Conservation (phyloP, 2,329 filamentous ascomycete genomes). For the Talaromyces sp. region DNA sequence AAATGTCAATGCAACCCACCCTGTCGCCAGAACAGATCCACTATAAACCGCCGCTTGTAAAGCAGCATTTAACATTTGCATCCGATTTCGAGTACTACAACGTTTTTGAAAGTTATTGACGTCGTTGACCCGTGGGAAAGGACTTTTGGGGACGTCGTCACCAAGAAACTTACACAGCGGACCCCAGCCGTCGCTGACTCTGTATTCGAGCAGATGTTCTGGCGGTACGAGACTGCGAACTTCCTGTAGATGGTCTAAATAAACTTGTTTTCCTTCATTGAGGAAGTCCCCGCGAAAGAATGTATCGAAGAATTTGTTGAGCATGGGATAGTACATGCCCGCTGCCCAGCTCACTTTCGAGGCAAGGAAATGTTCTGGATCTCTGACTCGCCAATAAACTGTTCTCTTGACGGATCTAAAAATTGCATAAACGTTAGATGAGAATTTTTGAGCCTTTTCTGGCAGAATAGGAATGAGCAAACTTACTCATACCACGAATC, state of each 20-base stretch:
- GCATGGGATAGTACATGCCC: background rate
- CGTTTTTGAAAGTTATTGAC: conserved; percentile 55
- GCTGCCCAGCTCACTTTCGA: background rate
- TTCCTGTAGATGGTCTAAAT: conserved; percentile 31
- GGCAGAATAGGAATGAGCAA: background rate
- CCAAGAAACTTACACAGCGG: conserved; percentile 56
- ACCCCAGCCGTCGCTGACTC: conserved; percentile 47
- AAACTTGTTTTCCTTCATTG: conserved; percentile 62
- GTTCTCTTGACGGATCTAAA: background rate
- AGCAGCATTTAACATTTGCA: conserved; percentile 55
- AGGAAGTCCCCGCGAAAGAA: conserved; percentile 68
- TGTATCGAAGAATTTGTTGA: conserved; percentile 27
- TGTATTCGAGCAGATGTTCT: conserved; percentile 44
- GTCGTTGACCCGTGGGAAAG: conserved; percentile 54
- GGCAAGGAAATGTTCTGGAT: background rate
- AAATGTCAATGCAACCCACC: conserved; percentile 17
- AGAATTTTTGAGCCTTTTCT: background rate
- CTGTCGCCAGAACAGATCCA: conserved; percentile 47
- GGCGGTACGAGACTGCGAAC: conserved; percentile 25
- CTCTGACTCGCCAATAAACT: background rate
- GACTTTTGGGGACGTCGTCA: conserved; percentile 49
- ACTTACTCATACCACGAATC: background rate
- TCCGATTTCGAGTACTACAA: conserved; percentile 52
- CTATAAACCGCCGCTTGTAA: conserved; percentile 52
- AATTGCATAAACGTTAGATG: background rate